A percentile compares a stretch with the other conserved stretches of the same genome.
Conservation (phyloP, 495 filamentous ascomycete species). For the Aspergillus taichungensis region DNA sequence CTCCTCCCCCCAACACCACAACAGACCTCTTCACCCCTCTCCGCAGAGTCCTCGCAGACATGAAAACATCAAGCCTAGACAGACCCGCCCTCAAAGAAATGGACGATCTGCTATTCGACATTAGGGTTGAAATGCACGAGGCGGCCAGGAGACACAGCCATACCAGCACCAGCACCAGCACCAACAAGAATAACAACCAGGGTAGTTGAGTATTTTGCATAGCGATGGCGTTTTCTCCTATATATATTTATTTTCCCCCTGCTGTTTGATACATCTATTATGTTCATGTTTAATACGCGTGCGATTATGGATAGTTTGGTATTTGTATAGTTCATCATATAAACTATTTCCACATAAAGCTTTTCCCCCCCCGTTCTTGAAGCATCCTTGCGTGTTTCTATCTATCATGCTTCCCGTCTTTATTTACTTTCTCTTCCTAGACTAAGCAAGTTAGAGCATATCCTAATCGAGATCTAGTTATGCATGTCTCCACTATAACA, state of each 20-base stretch:
- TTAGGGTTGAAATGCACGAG: slow-evolving; percentile 54
- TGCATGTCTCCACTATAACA: no score
- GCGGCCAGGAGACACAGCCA: slow-evolving; percentile 41
- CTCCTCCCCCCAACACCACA: slow-evolving; percentile 3
- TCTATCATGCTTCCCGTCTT: no score
- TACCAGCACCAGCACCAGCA: no score
- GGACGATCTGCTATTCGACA: slow-evolving; percentile 61
- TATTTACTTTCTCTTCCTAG: no score
- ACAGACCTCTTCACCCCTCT: slow-evolving; percentile 40
- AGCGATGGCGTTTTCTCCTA: slow-evolving; percentile 33
- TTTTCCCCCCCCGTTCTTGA: no score
- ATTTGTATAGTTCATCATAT: no score
- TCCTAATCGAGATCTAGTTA: no score
- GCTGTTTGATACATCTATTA: slow-evolving; percentile 7
- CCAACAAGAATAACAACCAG: no score
- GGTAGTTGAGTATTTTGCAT: slow-evolving; percentile 24
- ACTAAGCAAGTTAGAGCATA: no score
- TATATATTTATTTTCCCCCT: slow-evolving; percentile 7
- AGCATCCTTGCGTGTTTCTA: no score
- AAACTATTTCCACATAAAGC: no score
- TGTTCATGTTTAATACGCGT: not conserved
- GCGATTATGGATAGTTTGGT: no score
- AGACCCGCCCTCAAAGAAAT: slow-evolving; percentile 46
- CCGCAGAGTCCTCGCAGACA: slow-evolving; percentile 38
- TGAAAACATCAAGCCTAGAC: slow-evolving; percentile 42